Conservation (phyloP, 345 rosid genomes). For the Eutrema heterophyllum region DNA sequence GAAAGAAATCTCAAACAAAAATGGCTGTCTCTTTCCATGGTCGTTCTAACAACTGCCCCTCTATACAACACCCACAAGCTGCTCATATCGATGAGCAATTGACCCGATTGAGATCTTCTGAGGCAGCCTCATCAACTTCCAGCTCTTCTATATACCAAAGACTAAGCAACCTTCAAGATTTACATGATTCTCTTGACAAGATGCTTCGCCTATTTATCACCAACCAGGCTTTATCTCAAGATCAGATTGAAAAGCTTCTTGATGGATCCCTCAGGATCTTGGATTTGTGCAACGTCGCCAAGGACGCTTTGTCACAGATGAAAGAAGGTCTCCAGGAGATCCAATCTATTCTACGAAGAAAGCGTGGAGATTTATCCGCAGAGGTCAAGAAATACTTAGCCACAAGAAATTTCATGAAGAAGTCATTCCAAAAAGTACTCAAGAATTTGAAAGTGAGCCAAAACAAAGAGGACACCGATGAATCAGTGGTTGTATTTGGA, state of each 20-base stretch:
- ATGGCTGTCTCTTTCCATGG: slow-evolving; percentile 41
- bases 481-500: slow-evolving; percentile 22
- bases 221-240: slow-evolving; percentile 28
- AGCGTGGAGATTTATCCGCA: slow-evolving; percentile 9
- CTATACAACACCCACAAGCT: slow-evolving; percentile 37
- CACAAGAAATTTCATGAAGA: slow-evolving; percentile 41
- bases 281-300: slow-evolving; percentile 32
- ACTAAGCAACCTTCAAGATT: slow-evolving; percentile 29
- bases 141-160: slow-evolving; percentile 21
- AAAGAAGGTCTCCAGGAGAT: slow-evolving; percentile 31
- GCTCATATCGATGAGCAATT: slow-evolving; percentile 36
- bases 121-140: slow-evolving; percentile 28
- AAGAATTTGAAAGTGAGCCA: slow-evolving; percentile 25
- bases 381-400: slow-evolving; percentile 40
- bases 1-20: slow-evolving; percentile 16
- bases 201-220: slow-evolving; percentile 29
- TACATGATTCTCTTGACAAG: slow-evolving; percentile 29
- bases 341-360: slow-evolving; percentile 34
- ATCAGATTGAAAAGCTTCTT: slow-evolving; percentile 31
- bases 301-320: slow-evolving; percentile 27
- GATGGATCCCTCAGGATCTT: slow-evolving; percentile 39
- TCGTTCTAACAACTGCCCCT: slow-evolving; percentile 48
- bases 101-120: slow-evolving; percentile 30
- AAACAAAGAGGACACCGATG: slow-evolving; percentile 11
- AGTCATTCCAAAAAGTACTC: slow-evolving; percentile 37